Evolutionary conservation across 768 basidiomycete genomes (phyloP).

Genomic region (Nevesoporus exiguus): DNA sequence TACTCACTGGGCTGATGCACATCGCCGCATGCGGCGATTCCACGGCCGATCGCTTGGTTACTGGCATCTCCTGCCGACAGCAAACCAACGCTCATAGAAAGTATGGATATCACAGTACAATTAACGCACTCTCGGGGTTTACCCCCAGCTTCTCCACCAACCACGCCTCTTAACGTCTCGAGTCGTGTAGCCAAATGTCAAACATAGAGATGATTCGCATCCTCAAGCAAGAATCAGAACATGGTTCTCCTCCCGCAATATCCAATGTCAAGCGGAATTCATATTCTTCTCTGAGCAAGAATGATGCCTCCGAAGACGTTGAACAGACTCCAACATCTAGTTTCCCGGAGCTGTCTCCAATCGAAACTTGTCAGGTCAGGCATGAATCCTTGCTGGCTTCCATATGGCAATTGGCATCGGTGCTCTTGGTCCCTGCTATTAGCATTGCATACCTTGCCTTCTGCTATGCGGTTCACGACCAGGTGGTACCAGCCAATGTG

Average conservation of each 20-base stretch:
- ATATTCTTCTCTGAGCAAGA: neutral
- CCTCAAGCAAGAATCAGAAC: neutral
- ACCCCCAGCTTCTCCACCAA: neutral
- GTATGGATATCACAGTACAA: neutral
- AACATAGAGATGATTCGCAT: neutral
- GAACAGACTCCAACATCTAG: constrained; percentile 3
- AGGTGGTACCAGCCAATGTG: constrained; percentile 5
- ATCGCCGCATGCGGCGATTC: neutral
- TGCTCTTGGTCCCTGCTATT: constrained; percentile 2
- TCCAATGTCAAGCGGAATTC: neutral
- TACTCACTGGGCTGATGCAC: no score
- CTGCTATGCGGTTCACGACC: constrained; percentile 19
- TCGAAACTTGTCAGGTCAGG: neutral
- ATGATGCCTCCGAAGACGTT: neutral
- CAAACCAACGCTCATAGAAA: neutral
- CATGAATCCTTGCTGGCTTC: neutral
- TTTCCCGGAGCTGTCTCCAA: neutral
- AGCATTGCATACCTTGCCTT: constrained; percentile 12
- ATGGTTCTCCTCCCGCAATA: neutral
- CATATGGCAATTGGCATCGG: constrained; percentile 4
- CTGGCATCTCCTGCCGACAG: neutral
- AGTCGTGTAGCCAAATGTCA: constrained; percentile 3
- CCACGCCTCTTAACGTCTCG: neutral
- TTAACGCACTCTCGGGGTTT: neutral
- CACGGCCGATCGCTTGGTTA: neutral